These are phyloP conservation scores for Psidium guajava DNA, from an alignment of 345 rosid species.

Conservation along the genomic window DNA sequence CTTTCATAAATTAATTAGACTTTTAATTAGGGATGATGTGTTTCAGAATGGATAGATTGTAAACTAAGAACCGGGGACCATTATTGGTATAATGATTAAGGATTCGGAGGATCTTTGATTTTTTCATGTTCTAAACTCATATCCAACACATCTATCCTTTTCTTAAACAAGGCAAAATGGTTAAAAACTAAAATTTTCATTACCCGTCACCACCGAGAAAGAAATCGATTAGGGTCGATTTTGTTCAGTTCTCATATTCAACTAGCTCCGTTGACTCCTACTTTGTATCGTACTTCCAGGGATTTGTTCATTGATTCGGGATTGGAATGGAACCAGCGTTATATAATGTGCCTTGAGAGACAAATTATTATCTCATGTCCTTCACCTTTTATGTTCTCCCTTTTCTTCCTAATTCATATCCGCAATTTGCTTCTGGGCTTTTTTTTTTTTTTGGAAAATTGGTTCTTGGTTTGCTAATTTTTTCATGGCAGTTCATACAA, in stretches of 20 bases:
- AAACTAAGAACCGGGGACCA: neutral
- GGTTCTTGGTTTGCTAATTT: neutral
- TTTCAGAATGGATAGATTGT: neutral
- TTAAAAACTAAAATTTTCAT: neutral
- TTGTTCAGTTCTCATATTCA: neutral
- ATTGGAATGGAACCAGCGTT: no score
- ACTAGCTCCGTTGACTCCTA: neutral
- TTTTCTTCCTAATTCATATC: neutral
- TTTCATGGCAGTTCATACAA: neutral
- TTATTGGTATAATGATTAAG: neutral
- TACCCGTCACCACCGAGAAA: no score
- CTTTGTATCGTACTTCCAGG: neutral
- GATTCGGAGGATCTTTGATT: neutral
- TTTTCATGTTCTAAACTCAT: neutral
- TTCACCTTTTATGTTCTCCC: neutral
- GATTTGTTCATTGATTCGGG: neutral
- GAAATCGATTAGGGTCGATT: neutral
- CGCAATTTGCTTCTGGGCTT: neutral
- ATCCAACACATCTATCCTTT: neutral
- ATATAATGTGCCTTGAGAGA: neutral
- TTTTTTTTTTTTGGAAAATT: neutral
- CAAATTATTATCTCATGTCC: rapidly evolving
- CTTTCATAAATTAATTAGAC: neutral
- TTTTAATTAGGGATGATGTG: neutral
- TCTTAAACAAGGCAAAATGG: neutral